A percentile compares a stretch with the other conserved stretches of the same genome.
Conservation (phyloP, 75 land plant genomes). For the Cryptomeria japonica region DNA sequence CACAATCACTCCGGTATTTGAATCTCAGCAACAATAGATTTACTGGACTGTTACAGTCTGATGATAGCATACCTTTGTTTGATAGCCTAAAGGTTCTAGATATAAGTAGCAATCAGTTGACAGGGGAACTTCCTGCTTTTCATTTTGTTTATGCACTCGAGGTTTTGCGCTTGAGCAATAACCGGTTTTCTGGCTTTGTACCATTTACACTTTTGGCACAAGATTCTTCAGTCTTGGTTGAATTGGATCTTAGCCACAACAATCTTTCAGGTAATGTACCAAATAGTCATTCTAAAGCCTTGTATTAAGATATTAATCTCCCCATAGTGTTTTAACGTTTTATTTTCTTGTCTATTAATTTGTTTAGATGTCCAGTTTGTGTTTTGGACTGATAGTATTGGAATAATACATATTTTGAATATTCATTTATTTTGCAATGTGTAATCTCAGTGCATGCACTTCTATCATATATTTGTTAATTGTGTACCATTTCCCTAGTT, state of each 20-base stretch:
- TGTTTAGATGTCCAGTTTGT: not conserved
- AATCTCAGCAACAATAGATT: slow-evolving; percentile 78
- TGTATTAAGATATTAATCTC: not conserved
- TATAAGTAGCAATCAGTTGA: slow-evolving; percentile 76
- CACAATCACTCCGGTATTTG: slow-evolving; percentile 53
- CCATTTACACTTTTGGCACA: slow-evolving; percentile 78
- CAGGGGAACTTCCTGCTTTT: slow-evolving; percentile 86
- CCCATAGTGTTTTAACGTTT: not conserved
- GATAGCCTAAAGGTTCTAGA: slow-evolving; percentile 74
- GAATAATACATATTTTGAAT: not conserved
- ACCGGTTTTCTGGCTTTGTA: slow-evolving; percentile 68
- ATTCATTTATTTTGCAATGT: not conserved
- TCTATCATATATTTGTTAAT: not conserved
- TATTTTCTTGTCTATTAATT: not conserved
- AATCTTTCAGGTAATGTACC: slow-evolving; percentile 77
- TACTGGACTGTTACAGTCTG: slow-evolving; percentile 60
- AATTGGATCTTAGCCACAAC: slow-evolving; percentile 89
- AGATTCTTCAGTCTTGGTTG: slow-evolving; percentile 62
- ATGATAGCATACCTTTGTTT: slow-evolving; percentile 39
- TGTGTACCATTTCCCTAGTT: not conserved
- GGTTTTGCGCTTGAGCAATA: slow-evolving; percentile 65
- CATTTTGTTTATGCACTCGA: slow-evolving; percentile 73
- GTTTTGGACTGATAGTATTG: not conserved
- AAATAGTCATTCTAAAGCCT: not conserved
- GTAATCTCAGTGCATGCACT: not conserved